phyloP scores from a whole-genome alignment of 352 stramenopile genomes.

The Thraustochytrium striatum region DNA sequence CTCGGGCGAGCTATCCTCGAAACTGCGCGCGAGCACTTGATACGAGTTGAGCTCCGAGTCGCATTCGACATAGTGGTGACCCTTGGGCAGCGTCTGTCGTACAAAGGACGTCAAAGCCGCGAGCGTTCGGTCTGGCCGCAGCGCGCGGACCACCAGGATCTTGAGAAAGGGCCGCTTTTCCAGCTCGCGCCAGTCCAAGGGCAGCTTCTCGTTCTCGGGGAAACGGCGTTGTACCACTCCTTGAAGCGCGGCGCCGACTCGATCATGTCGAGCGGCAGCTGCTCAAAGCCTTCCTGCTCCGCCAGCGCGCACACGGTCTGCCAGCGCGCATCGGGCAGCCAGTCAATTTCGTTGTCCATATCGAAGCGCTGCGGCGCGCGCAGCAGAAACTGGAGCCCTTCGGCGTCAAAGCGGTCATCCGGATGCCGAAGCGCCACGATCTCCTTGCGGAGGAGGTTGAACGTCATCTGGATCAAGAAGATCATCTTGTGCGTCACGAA shows the following conservation, averaged over 20 bases:
- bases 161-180: conserved; percentile 86
- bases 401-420: conserved; percentile 71
- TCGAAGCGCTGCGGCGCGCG: conserved; percentile 46
- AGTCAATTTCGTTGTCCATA: conserved; percentile 71
- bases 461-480: conserved; percentile 89
- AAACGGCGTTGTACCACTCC: conserved; percentile 96
- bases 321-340: conserved; percentile 87
- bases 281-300: conserved; percentile 91
- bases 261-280: conserved; percentile 90
- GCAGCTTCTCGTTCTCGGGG: conserved; percentile 92
- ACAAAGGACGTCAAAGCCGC: conserved; percentile 90
- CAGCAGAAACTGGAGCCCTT: conserved; percentile 93
- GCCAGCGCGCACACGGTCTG: conserved; percentile 77
- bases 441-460: conserved; percentile 85
- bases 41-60: conserved; percentile 90
- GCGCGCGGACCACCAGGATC: conserved; percentile 78
- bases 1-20: conserved; percentile 85
- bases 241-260: conserved; percentile 88
- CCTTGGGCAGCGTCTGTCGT: conserved; percentile 81
- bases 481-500: conserved; percentile 95
- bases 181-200: conserved; percentile 88
- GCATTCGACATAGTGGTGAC: conserved; percentile 87
- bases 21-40: conserved; percentile 91
- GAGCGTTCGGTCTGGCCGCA: conserved; percentile 87
- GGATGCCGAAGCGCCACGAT: conserved; percentile 71